Evolutionary conservation across 2,329 filamentous ascomycete species (phyloP), one percentile per base, ranked within the genome.

Genomic region (Tolypocladium pustulatum): DNA sequence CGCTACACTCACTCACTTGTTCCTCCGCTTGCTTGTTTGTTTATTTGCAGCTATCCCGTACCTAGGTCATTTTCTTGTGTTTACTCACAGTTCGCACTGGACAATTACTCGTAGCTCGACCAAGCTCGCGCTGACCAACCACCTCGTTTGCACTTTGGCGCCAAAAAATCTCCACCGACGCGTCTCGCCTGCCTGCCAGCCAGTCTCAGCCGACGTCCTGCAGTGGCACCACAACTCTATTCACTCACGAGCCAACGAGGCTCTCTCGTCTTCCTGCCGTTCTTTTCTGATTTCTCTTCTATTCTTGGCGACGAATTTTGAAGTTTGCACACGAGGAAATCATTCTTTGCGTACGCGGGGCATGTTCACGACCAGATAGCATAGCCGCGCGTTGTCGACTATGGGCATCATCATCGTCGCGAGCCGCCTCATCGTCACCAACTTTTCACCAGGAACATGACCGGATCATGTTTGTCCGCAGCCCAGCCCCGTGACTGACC

Each of bases 361-460:
- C 34, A 57, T 17, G 55, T 52, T 52, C 36, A 20, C 25, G 17
- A 30, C 17, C 20, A 4, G 3, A 52, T 9, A n/a, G 34, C 12
- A 54, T 15, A 58, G 57, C 56, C 58, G 17, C 40, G 37, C 30
- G 38, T 54, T 27, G 10, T 34, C 56, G 51, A 61, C 58, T 59
- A 64, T 64, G 61, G 41, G 55, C 61, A 63, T 61, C 60, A 61
- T 61, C 22, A 25, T 46, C 51, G 57, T 51, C 52, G 37, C 60
- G 22, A 58, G 40, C 57, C 61, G 59, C 15, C 51, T 57, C 67
- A 66, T 59, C 66, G 69, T 43, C 65, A 58, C 67, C 65, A 56
- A 61, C 63, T 70, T 53, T 68, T 71, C 57, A 71, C 69, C 64
- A 68, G 58, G 73, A 68, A 60, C 71, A 72, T 56, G 71, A 76